Percentiles rank a stretch among this genome's conserved stretches.
phyloP scores from a whole-genome alignment of 164 flowering plant genomes.

The Houttuynia cordata region DNA sequence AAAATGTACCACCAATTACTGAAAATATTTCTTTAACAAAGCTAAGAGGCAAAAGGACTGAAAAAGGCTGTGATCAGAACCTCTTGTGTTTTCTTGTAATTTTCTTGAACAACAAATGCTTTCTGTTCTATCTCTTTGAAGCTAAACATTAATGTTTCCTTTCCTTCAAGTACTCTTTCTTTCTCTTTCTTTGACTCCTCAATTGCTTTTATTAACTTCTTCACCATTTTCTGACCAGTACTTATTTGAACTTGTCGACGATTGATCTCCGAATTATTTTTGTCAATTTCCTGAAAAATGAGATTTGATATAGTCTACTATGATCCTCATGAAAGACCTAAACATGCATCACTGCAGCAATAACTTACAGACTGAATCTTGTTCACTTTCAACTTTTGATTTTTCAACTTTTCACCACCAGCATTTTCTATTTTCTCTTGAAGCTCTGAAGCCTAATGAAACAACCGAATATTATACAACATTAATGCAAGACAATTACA shows the following conservation, averaged over 20 bases:
- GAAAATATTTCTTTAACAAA: background rate
- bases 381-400: constrained; percentile 57
- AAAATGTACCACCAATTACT: background rate
- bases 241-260: constrained; percentile 79
- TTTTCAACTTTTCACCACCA: constrained; percentile 77
- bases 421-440: constrained; percentile 89
- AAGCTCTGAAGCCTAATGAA: constrained; percentile 59
- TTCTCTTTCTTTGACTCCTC: constrained; percentile 83
- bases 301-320: background rate
- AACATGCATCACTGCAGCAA: background rate
- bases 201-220: constrained; percentile 71
- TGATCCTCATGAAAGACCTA: background rate
- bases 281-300: constrained; percentile 68
- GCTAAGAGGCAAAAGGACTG: background rate
- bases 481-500: background rate
- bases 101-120: constrained; percentile 78
- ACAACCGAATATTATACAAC: background rate
- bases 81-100: constrained; percentile 62
- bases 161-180: constrained; percentile 50
- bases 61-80: constrained; percentile 17
- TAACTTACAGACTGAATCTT: constrained; percentile 83
- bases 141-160: constrained; percentile 34
- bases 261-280: constrained; percentile 66
- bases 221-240: constrained; percentile 64
- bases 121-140: constrained; percentile 70